A percentile compares a stretch with the other conserved stretches of the same genome.
phyloP scores from a whole-genome alignment of 139 green algal genomes.

The Chlorella sp. region DNA sequence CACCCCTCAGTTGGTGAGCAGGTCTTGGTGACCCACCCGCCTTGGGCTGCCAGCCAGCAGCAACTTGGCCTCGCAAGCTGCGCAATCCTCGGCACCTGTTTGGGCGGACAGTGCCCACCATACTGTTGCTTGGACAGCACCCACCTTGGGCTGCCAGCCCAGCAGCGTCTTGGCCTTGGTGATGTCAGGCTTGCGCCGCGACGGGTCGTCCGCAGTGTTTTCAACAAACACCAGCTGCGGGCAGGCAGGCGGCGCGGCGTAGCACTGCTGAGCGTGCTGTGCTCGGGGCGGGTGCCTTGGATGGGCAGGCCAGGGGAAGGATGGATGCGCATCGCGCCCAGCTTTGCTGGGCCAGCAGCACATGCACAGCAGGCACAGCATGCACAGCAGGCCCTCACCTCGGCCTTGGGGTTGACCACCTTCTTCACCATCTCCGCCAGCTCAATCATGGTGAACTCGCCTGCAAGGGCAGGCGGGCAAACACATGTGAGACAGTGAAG shows the following conservation, averaged over 20 bases:
- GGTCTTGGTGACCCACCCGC: too few species aligned
- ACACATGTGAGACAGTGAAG: too few species aligned
- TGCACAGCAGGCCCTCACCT: conserved; percentile 16
- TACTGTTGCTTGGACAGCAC: not conserved
- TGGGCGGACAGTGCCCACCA: not conserved
- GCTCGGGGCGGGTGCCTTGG: too few species aligned
- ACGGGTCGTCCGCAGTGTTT: conserved; percentile 98
- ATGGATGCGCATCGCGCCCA: too few species aligned
- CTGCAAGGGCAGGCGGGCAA: not conserved
- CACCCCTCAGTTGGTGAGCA: too few species aligned
- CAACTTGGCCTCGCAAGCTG: too few species aligned
- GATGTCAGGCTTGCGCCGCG: conserved; percentile 85
- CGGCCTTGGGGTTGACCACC: conserved; percentile 84
- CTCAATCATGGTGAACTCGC: conserved; percentile 99
- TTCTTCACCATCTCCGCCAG: conserved; percentile 91
- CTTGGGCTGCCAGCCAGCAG: too few species aligned
- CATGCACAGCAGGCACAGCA: not conserved
- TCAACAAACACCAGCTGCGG: conserved; percentile 65
- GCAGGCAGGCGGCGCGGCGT: too few species aligned
- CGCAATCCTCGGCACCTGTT: too few species aligned
- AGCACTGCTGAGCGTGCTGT: too few species aligned
- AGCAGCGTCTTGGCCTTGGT: conserved; percentile 83
- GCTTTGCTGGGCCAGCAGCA: not conserved
- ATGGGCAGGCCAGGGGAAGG: too few species aligned
- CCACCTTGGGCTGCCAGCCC: conserved; percentile 95